Evolutionary conservation across 768 basidiomycete species (phyloP), one percentile per base, ranked within the genome.

Genomic region (Pisolithus orientalis): DNA sequence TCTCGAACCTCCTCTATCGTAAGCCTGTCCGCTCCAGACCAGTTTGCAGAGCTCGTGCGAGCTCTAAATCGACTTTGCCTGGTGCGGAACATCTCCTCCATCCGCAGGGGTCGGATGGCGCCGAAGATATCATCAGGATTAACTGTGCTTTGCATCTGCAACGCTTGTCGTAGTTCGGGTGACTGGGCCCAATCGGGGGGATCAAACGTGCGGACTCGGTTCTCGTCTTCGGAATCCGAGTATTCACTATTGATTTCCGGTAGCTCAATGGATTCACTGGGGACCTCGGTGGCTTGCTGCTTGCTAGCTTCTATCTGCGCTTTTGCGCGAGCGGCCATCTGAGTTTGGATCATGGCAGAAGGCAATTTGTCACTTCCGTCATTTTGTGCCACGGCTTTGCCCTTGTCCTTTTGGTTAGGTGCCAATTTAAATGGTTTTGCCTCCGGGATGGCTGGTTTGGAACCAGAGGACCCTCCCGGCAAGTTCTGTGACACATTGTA

Each of bases 181-280:
- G 90, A 92, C 65, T 94, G 90, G 1, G 94, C 91, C 95, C 95
- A 97, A 24, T 80, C 75, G 2, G 91, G 90, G 53, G 85, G 80
- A 59, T 85, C 79, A 58, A 83, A 85, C n/a, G 82, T 83, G 57
- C 80, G 75, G 39, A 79, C 77, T 17, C 86, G 81, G 58, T 85
- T 83, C 65, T 94, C 93, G 58, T 94, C 92, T 43, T 93, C 95
- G 5, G 94, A 96, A 68, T 94, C 90, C 5, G 94, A 96, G 69
- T 97, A 98, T 62, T 97, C 95, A 70, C 90, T 93, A 61, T 93
- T 87, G 63, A 96, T 93, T 44, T 98, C 95, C 0, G 95, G 94
- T 16, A 99, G 75, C 61, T 94, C 93, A 59, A 94, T 90, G 63
- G 78, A 83, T 73, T 93, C 88, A 64, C 84, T 88, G 16, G 83